Evolutionary conservation across 805 yeast species (phyloP).

Genomic region (Komagataella kurtzmanii): DNA sequence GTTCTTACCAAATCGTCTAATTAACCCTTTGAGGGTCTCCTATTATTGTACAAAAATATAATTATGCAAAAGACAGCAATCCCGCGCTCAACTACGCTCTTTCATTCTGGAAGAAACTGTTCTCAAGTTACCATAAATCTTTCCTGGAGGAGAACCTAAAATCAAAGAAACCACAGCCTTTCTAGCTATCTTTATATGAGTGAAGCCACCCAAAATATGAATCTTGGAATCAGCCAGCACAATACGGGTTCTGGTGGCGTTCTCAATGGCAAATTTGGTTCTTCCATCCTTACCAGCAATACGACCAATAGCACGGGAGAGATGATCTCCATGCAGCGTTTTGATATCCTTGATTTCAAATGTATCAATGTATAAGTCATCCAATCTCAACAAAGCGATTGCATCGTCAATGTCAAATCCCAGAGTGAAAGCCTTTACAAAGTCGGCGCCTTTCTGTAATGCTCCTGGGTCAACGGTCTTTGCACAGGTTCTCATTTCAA

Average conservation of each 20-base stretch:
- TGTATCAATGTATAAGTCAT: slow-evolving; percentile 92
- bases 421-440: slow-evolving; percentile 84
- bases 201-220: slow-evolving; percentile 93
- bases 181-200: slow-evolving; percentile 97
- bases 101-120: slow-evolving; percentile 95
- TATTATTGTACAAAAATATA: slow-evolving; percentile 5
- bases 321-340: slow-evolving; percentile 89
- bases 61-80: slow-evolving; percentile 9
- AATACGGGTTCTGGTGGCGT: slow-evolving; percentile 95
- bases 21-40: neutral
- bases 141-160: slow-evolving; percentile 97
- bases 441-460: slow-evolving; percentile 95
- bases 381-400: slow-evolving; percentile 84
- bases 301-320: slow-evolving; percentile 97
- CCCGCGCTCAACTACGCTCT: slow-evolving; percentile 64
- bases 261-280: slow-evolving; percentile 96
- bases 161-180: slow-evolving; percentile 91
- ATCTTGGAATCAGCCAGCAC: slow-evolving; percentile 95
- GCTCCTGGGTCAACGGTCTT: slow-evolving; percentile 90
- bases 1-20: neutral
- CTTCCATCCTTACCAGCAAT: slow-evolving; percentile 99
- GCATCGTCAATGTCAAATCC: slow-evolving; percentile 98
- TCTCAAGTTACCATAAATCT: slow-evolving; percentile 93
- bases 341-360: slow-evolving; percentile 96
- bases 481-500: slow-evolving; percentile 72